Evolutionary conservation across 768 basidiomycete genomes (phyloP).

Genomic region (Auricularia auricula-judae): DNA sequence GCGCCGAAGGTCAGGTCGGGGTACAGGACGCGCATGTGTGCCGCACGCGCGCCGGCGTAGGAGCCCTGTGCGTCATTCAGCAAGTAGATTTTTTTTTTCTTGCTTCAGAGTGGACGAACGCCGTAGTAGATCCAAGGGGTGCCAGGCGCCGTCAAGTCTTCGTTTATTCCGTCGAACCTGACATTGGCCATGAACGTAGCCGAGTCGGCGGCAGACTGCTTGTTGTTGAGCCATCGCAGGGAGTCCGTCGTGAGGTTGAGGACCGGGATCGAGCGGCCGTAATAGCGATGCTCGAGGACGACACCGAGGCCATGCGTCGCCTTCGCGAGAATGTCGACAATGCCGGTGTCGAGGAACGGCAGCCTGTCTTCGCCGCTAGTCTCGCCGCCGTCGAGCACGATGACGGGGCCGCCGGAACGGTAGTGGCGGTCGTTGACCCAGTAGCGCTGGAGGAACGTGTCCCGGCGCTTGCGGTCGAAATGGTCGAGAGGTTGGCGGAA

Average conservation of each 20-base stretch:
- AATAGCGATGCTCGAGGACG: constrained; percentile 89
- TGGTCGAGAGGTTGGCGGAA: constrained; percentile 86
- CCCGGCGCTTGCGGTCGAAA: constrained; percentile 39
- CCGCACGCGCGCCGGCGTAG: constrained; percentile 87
- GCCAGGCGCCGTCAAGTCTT: constrained; percentile 57
- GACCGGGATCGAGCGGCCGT: constrained; percentile 71
- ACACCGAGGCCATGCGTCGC: constrained; percentile 83
- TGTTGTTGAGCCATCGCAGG: constrained; percentile 78
- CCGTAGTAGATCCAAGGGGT: constrained; percentile 94
- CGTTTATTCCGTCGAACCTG: constrained; percentile 57
- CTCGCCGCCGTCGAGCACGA: constrained; percentile 89
- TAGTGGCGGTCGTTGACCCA: constrained; percentile 87
- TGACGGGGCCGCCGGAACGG: constrained; percentile 66
- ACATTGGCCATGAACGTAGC: constrained; percentile 83
- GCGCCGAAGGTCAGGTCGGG: constrained; percentile 84
- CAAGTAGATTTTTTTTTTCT: background rate
- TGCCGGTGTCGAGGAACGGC: constrained; percentile 45
- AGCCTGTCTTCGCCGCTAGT: constrained; percentile 65
- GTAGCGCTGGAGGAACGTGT: constrained; percentile 78
- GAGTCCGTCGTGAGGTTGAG: constrained; percentile 71
- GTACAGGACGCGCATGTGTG: constrained; percentile 81
- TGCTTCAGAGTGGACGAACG: constrained; percentile 29
- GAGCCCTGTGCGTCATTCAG: constrained; percentile 42
- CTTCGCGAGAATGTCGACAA: constrained; percentile 73
- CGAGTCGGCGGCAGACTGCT: constrained; percentile 81